Percentiles rank a stretch among this genome's conserved stretches.
These are phyloP conservation scores for Orbilia quercus DNA, from an alignment of 2,329 filamentous ascomycete species.

Conservation along the genomic window DNA sequence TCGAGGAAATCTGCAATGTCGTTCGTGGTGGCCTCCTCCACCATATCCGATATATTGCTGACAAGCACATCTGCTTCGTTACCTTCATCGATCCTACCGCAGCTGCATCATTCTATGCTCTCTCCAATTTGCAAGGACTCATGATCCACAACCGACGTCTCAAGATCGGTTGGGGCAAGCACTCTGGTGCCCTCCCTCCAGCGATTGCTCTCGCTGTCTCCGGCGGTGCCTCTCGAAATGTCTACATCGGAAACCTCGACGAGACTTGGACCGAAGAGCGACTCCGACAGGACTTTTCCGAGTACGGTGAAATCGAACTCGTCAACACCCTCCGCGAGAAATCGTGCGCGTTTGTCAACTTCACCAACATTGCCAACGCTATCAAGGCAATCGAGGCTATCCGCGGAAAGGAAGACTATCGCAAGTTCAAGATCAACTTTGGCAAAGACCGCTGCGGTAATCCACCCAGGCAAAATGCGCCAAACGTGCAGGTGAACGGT, in stretches of 20 bases:
- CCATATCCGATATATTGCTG: slow-evolving; percentile 98
- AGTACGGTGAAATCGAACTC: slow-evolving; percentile 97
- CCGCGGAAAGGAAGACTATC: slow-evolving; percentile 93
- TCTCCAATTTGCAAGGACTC: slow-evolving; percentile 95
- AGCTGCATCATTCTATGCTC: slow-evolving; percentile 94
- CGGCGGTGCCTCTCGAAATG: slow-evolving; percentile 95
- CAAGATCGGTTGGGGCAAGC: slow-evolving; percentile 99
- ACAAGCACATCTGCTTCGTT: slow-evolving; percentile 99
- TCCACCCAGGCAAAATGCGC: slow-evolving; percentile 78
- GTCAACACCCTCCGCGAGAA: slow-evolving; percentile 97
- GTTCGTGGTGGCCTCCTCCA: slow-evolving; percentile 94
- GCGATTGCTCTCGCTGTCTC: slow-evolving; percentile 96
- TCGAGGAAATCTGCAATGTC: slow-evolving; percentile 99
- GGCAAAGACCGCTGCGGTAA: slow-evolving; percentile 98
- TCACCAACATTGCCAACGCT: slow-evolving; percentile 99
- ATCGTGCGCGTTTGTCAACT: slow-evolving; percentile 99
- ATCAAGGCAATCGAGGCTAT: slow-evolving; percentile 99
- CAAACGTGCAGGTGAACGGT: slow-evolving; percentile 60
- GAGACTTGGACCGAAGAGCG: slow-evolving; percentile 98
- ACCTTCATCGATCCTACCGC: slow-evolving; percentile 99
- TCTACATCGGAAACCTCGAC: slow-evolving; percentile 97
- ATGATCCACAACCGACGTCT: slow-evolving; percentile 99
- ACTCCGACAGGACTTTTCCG: slow-evolving; percentile 93
- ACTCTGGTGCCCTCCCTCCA: slow-evolving; percentile 93
- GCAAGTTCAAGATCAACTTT: slow-evolving; percentile 99